Base-by-base conservation (phyloP, 345 rosid species). In the Eucalyptus erythrocorys region DNA sequence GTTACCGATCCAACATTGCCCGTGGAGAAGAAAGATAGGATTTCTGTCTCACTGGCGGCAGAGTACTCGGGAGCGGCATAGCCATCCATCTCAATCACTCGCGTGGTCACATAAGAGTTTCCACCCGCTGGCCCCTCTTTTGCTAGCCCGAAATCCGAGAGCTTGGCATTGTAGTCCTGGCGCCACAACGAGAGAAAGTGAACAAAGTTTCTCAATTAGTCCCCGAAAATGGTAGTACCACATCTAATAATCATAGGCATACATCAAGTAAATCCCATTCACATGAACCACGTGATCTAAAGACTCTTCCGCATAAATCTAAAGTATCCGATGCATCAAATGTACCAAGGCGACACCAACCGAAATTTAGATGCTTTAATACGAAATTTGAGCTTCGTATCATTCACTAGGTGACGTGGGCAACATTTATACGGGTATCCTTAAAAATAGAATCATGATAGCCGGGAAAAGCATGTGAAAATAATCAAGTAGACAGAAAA, bases 91-190 rank as follows among this genome's bases (percentile, higher is more conserved):
- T 99, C 97, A 93, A 96, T 91, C 68, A 94, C 92, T 26, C 90
- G 93, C 3, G 99, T 96, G 51, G 96, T 94, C 12, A 97, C 93
- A 55, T 96, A 98, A 0, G 99, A 94, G 85, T 88, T 32, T 53
- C 98, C 99, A 49, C 95, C 89, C 12, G 90, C 90, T 3, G 99
- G 99, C 6, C 99, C 99, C 6, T 88, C 64, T 86, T 94, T 97
- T 0, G 97, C 99, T 48, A 97, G 88, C 51, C 99, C 99, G 64
- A 97, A 97, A 88, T 96, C 99, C 1, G 99, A 97, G 42, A 97
- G 97, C 87, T 96, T 97, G 26, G 99, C 95, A 85, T 94, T 87
- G 82, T 88, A 96, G n/a, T 81, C 92, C 99, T 97, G 90, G 17
- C 2, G 34, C 51, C 40, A n/a, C 2, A 50, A 48, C 59, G 13